Percentiles rank a stretch among this genome's conserved stretches.
Conservation (phyloP, 1,284 basidiomycete species). For the Meira miltonrushii region DNA sequence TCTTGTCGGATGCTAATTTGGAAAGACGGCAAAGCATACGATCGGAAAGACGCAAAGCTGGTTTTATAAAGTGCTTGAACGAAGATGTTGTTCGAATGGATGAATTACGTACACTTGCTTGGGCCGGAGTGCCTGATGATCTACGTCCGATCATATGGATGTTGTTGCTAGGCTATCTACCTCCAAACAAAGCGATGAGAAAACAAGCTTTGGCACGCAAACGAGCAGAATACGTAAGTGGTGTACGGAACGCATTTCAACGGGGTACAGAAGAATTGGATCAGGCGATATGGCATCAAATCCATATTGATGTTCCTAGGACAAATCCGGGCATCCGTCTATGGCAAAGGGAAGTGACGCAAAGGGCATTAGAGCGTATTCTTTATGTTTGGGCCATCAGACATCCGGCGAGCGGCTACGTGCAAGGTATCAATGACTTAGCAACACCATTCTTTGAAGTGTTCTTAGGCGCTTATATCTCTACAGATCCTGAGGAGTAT, state of each 20-base stretch:
- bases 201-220: constrained; percentile 75
- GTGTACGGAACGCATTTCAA: constrained; percentile 86
- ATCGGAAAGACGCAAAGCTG: constrained; percentile 7
- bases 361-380: constrained; percentile 47
- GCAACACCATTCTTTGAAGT: constrained; percentile 53
- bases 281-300: constrained; percentile 50
- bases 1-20: background rate
- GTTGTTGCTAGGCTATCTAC: constrained; percentile 78
- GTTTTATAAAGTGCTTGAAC: background rate
- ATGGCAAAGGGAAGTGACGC: constrained; percentile 49
- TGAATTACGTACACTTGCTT: constrained; percentile 82
- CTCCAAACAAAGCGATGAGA: constrained; percentile 74
- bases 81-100: constrained; percentile 53
- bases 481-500: constrained; percentile 27
- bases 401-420: constrained; percentile 51
- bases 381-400: constrained; percentile 52
- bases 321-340: constrained; percentile 49
- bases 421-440: constrained; percentile 52
- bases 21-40: constrained; percentile 2
- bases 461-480: constrained; percentile 47
- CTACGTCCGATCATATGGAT: constrained; percentile 91
- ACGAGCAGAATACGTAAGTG: constrained; percentile 80
- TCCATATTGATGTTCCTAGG: constrained; percentile 50
- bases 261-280: constrained; percentile 56
- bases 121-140: constrained; percentile 85